phyloP scores from a whole-genome alignment of 2,329 filamentous ascomycete genomes.

The Thermothelomyces thermophilus region DNA sequence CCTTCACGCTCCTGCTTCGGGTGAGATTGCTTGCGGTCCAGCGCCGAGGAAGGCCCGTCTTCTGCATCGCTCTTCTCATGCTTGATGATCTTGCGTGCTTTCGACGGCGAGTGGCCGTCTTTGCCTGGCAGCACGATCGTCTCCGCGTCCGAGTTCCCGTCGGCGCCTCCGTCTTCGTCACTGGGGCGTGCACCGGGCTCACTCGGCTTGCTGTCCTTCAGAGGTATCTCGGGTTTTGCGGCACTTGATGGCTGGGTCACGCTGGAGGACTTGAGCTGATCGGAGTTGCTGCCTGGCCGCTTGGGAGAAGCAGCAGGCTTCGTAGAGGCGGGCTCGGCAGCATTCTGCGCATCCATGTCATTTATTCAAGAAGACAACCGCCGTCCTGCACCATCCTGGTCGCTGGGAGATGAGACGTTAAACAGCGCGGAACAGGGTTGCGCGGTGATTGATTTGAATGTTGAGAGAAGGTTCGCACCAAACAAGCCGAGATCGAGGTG shows the following conservation, averaged over 20 bases:
- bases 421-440: conserved; percentile 14
- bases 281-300: conserved; percentile 35
- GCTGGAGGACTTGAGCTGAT: conserved; percentile 29
- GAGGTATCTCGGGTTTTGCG: conserved; percentile 24
- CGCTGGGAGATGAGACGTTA: conserved; percentile 33
- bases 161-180: conserved; percentile 40
- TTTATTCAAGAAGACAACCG: conserved; percentile 47
- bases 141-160: conserved; percentile 64
- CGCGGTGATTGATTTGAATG: conserved; percentile 23
- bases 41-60: conserved; percentile 28
- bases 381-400: conserved; percentile 55
- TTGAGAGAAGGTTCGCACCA: conserved; percentile 20
- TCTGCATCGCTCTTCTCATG: conserved; percentile 57
- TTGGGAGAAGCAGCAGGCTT: conserved; percentile 51
- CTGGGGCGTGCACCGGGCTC: conserved; percentile 30
- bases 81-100: conserved; percentile 56
- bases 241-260: conserved; percentile 26
- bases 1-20: conserved; percentile 30
- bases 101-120: conserved; percentile 57
- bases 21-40: conserved; percentile 31
- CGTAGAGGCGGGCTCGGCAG: conserved; percentile 55
- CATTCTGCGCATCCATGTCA: conserved; percentile 65
- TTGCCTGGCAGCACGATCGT: conserved; percentile 63
- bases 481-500: conserved; percentile 12
- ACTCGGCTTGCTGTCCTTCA: conserved; percentile 28